Percentiles rank a stretch among this genome's conserved stretches.
Evolutionary conservation across 139 green algal genomes (phyloP).

Genomic region (Medakamo hakoo): DNA sequence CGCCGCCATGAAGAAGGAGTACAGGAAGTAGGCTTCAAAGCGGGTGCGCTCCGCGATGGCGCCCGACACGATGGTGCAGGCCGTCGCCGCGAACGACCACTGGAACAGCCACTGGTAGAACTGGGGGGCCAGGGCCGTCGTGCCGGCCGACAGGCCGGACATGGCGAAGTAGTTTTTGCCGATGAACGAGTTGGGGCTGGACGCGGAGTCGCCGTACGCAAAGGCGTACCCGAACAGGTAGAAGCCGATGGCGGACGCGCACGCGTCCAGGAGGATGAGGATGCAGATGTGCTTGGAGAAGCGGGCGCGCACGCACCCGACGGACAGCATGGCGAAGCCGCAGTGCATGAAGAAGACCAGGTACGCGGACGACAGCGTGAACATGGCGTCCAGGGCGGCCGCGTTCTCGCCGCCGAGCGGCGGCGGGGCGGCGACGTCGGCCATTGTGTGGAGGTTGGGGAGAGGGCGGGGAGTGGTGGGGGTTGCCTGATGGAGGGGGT

Average conservation of each 20-base stretch:
- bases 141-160: constrained; percentile 2
- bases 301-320: constrained; percentile 56
- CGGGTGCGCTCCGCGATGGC: constrained; percentile 44
- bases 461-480: not conserved
- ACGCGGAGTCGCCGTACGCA: constrained; percentile 18
- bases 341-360: constrained; percentile 66
- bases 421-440: too few relatives aligned
- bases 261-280: constrained; percentile 71
- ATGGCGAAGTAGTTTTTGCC: constrained; percentile 21
- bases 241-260: constrained; percentile 39
- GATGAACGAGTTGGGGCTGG: constrained; percentile 15
- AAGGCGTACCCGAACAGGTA: constrained; percentile 27
- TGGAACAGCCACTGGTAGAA: constrained; percentile 24
- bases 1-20: constrained; percentile 41
- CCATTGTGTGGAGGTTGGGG: not conserved
- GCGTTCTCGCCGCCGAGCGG: not conserved
- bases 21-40: constrained; percentile 37
- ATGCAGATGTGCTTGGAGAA: constrained; percentile 85
- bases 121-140: not conserved
- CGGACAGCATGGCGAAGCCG: constrained; percentile 69
- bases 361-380: not conserved
- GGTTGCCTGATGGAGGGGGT: not conserved
- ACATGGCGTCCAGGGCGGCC: not conserved
- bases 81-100: constrained; percentile 45
- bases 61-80: constrained; percentile 53